Evolutionary conservation across 352 stramenopile genomes (phyloP).

Genomic region (Blastocystis hominis): DNA sequence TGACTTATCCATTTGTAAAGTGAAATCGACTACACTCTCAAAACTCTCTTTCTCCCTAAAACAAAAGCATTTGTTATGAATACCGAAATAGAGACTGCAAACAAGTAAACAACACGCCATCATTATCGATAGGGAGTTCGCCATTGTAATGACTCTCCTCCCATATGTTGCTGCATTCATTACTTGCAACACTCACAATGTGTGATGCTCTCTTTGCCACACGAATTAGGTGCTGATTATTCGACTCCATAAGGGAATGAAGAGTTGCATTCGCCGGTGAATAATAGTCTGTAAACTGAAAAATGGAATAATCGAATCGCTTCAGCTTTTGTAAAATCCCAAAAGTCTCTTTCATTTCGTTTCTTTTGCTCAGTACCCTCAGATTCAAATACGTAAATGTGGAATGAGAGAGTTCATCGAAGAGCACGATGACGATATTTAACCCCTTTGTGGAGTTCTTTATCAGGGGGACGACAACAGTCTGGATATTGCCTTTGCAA

Average conservation of each 20-base stretch:
- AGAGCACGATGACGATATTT: not conserved
- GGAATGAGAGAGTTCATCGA: not conserved
- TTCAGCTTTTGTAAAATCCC: not conserved
- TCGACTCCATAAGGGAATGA: not conserved
- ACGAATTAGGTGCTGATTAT: not conserved
- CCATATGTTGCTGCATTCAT: not conserved
- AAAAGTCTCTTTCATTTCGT: not conserved
- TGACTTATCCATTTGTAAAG: not conserved
- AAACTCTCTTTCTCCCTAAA: not conserved
- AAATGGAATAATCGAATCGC: not conserved
- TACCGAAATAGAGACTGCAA: not conserved
- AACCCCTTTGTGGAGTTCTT: not conserved
- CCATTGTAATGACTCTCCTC: not conserved
- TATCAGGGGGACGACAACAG: not conserved
- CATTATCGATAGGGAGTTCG: not conserved
- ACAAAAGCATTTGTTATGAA: not conserved
- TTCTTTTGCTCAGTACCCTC: not conserved
- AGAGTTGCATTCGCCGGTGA: not conserved
- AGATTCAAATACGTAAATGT: not conserved
- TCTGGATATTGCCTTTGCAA: not conserved
- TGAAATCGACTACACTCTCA: not conserved
- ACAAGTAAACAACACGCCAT: not conserved
- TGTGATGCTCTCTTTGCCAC: not conserved
- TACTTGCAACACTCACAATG: not conserved
- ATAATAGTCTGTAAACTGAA: slow-evolving; percentile 2